Evolutionary conservation across 495 filamentous ascomycete species (phyloP), one percentile per base, ranked within the genome.

Genomic region (Penicillium cataractarum): DNA sequence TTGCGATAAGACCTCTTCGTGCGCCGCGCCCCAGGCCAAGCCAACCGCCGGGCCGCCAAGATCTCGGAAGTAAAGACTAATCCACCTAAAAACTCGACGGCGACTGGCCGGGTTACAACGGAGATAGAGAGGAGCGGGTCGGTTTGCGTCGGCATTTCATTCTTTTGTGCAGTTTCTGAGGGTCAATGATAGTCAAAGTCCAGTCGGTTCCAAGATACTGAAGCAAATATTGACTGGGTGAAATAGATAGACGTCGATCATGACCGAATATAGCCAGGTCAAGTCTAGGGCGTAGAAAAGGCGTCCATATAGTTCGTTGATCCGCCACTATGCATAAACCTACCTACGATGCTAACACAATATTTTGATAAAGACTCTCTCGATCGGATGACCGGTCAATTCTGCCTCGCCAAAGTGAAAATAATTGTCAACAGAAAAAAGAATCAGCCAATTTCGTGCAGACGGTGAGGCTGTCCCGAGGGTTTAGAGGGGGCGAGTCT

Each of bases 41-140:
- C 39, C 48, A 27, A 42, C 55, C 51, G 55, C 58, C 59, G 32
- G 57, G 59, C 24, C 42, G 64, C 64, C 64, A 66, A 66, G 64
- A 55, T 52, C 48, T 62, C 37, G 55, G 21, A 33, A 58, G 49
- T 6, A 40, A 65, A 57, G 49, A 21, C 52, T 64, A 60, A 51
- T 52, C 26, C 46, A n/a, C 44, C n/a, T 12, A 46, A 50, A 50
- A 15, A 15, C 42, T 50, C 44, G 17, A 29, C 54, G 26, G 9
- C 39, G 35, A 35, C 31, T 62, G 32, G 31, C 2, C 21, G 49
- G 46, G 21, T 27, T 48, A 39, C 17, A 27, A n/a, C 39, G 55
- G 55, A 55, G 49, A 62, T 50, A 27, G 22, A 50, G 13, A 24
- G 29, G 19, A 12, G 51, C 63, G 54, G 54, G 44, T 64, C 62